Evolutionary conservation across 805 yeast species (phyloP), one percentile per base, ranked within the genome.

Genomic region (Candida ovalis): DNA sequence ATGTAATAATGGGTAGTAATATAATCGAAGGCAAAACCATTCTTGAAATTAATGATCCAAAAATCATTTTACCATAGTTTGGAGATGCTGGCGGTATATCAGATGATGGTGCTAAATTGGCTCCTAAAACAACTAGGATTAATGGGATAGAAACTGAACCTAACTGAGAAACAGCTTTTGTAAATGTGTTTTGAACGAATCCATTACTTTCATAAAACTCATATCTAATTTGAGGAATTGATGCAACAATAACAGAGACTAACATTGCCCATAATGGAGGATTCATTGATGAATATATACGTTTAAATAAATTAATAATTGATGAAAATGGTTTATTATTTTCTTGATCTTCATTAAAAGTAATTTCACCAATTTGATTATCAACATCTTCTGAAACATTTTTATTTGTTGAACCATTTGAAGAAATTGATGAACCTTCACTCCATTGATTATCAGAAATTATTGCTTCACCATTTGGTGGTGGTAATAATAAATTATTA

Each of bases 181-280:
- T 74, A 30, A 86, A 53, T 0, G 94, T 86, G 54, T 82, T 81
- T 54, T 80, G 81, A 24, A 84, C 59, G 57, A 86, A 86, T 0
- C 89, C 83, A 46, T 75, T 64, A 28, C 76, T 70, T 48, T 73
- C 76, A 60, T 81, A 86, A 52, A 86, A 80, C 46, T 73, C 71
- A 33, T 71, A 67, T 58, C 83, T 85, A 17, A 86, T 55, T 3
- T 67, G 66, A 4, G 86, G 83, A 18, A 84, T 70, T 0, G 88
- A 77, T 3, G 92, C 94, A 47, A 86, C 85, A 22, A 85, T 46
- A 15, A 86, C 78, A 3, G 91, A 76, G 1, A 81, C 64, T 10
- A 82, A 61, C 91, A 86, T 86, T 8, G 95, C 83, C 67, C 83
- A 86, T 47, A 86, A 68, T 15, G 94, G 95, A n/a, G 95, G 94